A percentile compares a stretch with the other conserved stretches of the same genome.
Conservation (phyloP, 2,329 filamentous ascomycete genomes). For the Colletotrichum sp. region DNA sequence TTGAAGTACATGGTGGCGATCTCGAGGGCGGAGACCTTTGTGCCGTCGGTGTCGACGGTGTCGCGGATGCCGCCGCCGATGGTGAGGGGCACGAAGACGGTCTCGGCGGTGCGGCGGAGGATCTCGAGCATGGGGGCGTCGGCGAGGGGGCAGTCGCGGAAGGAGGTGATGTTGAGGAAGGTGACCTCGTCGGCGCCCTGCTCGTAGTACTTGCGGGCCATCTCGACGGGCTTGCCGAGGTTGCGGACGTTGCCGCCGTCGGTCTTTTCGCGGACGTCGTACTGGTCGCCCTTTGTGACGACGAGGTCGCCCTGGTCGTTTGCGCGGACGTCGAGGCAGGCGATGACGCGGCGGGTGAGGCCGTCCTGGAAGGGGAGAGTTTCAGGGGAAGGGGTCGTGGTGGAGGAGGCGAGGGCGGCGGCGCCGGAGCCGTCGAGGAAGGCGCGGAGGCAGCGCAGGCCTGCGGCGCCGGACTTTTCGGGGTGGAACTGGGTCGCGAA, state of each 20-base stretch:
- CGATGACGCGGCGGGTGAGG: constrained; percentile 91
- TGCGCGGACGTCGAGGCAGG: constrained; percentile 91
- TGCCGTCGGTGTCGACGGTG: constrained; percentile 87
- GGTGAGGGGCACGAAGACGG: constrained; percentile 94
- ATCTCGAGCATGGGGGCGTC: constrained; percentile 98
- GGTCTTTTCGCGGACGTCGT: constrained; percentile 92
- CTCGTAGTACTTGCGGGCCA: constrained; percentile 93
- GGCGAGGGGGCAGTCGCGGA: constrained; percentile 90
- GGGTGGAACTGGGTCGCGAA: constrained; percentile 97
- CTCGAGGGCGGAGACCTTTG: constrained; percentile 84
- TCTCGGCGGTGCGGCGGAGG: constrained; percentile 81
- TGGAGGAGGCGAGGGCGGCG: constrained; percentile 45
- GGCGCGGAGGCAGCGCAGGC: constrained; percentile 80
- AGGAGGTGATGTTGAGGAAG: constrained; percentile 97
- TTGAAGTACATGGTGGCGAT: constrained; percentile 98
- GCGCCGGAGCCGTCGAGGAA: constrained; percentile 79
- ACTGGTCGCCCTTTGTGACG: constrained; percentile 98
- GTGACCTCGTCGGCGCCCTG: constrained; percentile 97
- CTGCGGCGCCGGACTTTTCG: constrained; percentile 93
- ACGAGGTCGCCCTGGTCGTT: constrained; percentile 96
- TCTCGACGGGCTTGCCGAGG: constrained; percentile 93
- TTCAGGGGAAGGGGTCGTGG: constrained; percentile 2
- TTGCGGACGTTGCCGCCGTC: constrained; percentile 76
- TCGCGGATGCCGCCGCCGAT: constrained; percentile 96
- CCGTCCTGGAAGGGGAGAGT: constrained; percentile 56